Base-by-base conservation (phyloP, 1,139 yeast species). In the Diutina siamensis region DNA sequence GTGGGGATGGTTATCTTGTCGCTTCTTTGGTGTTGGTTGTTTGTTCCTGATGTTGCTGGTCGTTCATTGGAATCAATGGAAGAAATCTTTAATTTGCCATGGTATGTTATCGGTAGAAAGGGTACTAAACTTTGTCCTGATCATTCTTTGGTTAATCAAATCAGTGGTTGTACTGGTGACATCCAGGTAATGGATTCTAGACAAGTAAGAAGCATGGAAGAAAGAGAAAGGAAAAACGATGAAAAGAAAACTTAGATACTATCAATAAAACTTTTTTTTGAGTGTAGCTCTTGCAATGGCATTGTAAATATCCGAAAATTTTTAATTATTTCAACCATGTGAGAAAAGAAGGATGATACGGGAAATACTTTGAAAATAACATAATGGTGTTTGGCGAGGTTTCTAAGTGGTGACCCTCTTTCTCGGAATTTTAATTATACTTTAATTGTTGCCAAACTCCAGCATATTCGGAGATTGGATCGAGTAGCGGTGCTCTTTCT, bases 41-140 rank as follows among this genome's bases (percentile, higher is more conserved):
- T 72, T 53, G 57, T 76, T 45, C 80, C 80, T 8, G 80, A 76
- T 56, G 65, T 74, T 34, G 57, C 73, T 31, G 79, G 79, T 20
- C 63, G 78, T 53, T 66, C 74, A 36, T 69, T 76, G 60, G 83
- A 75, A 58, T 64, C 73, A 47, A 72, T 75, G 71, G 81, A 76
- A 54, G 80, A 74, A 46, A 56, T 78, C 48, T 78, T 78, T 63
- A 68, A 63, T 52, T 66, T 74, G 55, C 81, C 81, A 45, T 77
- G 82, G 81, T 74, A 76, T 57, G 48, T 71, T 46, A 65, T 75
- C 55, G 79, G 79, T 44, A 68, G 80, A 63, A 67, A 62, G 50
- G 79, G 79, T 54, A 64, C 71, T 13, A 60, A 63, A 49, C 64
- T 75, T 49, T 69, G 76, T 52, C 79, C 79, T 20, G 80, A 75